Conservation (phyloP, 805 yeast species). For the Starmerella floris region DNA sequence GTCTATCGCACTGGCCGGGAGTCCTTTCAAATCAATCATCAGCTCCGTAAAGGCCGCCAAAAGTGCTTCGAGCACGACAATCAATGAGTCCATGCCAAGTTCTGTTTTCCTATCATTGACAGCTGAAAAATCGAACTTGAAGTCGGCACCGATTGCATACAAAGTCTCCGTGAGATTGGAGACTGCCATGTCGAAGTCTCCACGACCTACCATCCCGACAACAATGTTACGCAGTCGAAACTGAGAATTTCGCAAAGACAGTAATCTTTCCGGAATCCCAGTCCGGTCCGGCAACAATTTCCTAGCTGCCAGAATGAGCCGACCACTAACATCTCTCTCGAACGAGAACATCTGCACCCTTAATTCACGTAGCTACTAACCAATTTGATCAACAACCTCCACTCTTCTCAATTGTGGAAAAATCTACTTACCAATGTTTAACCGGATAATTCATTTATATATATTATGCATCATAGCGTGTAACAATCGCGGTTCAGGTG, state of each 20-base stretch:
- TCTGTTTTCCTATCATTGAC: not conserved
- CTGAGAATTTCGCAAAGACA: not conserved
- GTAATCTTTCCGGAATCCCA: slow-evolving; percentile 1
- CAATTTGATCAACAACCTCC: no score
- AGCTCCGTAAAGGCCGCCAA: slow-evolving; percentile 6
- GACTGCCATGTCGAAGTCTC: slow-evolving; percentile 11
- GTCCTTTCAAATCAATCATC: not conserved
- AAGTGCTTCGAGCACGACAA: slow-evolving; percentile 8
- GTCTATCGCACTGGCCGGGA: not conserved
- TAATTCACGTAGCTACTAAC: no score
- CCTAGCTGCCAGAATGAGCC: slow-evolving; percentile 2
- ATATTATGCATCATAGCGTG: no score
- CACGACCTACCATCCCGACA: slow-evolving; percentile 10
- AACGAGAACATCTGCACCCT: slow-evolving; percentile 11
- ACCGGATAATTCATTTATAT: no score
- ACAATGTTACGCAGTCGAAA: not conserved
- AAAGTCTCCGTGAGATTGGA: slow-evolving; percentile 2
- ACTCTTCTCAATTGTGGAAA: no score
- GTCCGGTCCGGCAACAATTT: slow-evolving; percentile 6
- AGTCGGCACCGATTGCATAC: not conserved
- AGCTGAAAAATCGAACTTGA: not conserved
- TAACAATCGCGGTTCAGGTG: no score
- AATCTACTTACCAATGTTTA: no score
- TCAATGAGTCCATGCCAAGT: slow-evolving; percentile 3
- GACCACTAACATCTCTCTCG: slow-evolving; percentile 9